phyloP scores from a whole-genome alignment of 2,329 filamentous ascomycete species.

The Apiospora arundinis region DNA sequence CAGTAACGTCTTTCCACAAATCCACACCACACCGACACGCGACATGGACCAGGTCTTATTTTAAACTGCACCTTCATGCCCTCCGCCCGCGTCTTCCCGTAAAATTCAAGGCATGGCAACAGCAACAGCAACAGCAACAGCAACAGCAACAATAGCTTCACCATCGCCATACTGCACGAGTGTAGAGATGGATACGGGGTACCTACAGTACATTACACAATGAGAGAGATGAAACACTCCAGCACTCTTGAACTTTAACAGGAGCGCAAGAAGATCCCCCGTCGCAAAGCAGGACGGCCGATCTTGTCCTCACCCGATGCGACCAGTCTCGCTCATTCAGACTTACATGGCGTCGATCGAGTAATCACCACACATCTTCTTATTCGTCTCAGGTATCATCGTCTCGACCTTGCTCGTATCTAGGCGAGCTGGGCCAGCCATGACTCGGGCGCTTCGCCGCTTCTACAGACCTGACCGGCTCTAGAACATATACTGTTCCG shows the following conservation, averaged over 20 bases:
- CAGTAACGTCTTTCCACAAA: not conserved
- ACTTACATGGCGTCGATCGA: not conserved
- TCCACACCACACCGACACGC: not conserved
- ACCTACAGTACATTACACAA: not conserved
- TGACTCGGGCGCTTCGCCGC: not conserved
- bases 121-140: too few relatives aligned
- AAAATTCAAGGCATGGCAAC: not conserved
- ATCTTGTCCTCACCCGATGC: slow-evolving; percentile 3
- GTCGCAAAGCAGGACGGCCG: not conserved
- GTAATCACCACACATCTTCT: not conserved
- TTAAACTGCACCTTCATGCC: not conserved
- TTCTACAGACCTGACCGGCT: not conserved
- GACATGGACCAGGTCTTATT: slow-evolving; percentile 5
- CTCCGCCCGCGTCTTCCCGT: not conserved
- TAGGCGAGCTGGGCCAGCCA: not conserved
- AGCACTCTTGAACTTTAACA: not conserved
- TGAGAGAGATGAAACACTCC: slow-evolving; percentile 3
- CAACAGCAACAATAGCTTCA: not conserved
- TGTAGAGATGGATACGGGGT: not conserved
- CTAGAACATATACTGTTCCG: not conserved
- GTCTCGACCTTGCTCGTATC: not conserved
- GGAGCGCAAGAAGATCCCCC: too few relatives aligned
- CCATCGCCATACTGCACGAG: not conserved
- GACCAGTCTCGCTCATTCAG: not conserved
- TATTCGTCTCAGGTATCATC: not conserved